These are phyloP conservation scores for Tephrocybe sp. DNA, from an alignment of 768 basidiomycete genomes.

Conservation along the genomic window DNA sequence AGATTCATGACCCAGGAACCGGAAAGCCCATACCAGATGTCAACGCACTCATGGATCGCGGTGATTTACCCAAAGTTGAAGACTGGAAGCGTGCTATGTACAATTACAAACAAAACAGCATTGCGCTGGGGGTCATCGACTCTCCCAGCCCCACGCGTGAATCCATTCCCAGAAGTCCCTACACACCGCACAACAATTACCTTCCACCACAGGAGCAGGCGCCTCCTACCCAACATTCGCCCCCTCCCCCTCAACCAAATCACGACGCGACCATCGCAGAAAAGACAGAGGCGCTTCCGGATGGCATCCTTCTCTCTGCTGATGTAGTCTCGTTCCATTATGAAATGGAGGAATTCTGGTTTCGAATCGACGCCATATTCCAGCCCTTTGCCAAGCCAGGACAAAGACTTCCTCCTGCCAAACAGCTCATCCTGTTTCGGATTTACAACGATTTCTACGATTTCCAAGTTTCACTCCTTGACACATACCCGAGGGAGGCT, in stretches of 20 bases:
- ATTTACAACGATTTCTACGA: constrained; percentile 99
- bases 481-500: constrained; percentile 88
- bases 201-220: constrained; percentile 19
- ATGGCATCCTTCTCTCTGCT: constrained; percentile 84
- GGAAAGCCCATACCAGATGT: constrained; percentile 78
- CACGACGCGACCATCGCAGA: constrained; percentile 36
- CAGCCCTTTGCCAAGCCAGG: constrained; percentile 75
- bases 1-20: constrained; percentile 91
- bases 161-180: constrained; percentile 46
- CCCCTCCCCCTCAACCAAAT: constrained; percentile 26
- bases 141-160: constrained; percentile 31
- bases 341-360: constrained; percentile 97
- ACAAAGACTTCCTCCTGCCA: constrained; percentile 62
- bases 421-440: constrained; percentile 86
- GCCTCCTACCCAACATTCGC: constrained; percentile 23
- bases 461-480: constrained; percentile 88
- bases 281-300: constrained; percentile 56
- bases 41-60: constrained; percentile 76
- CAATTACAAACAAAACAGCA: constrained; percentile 94
- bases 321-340: constrained; percentile 96
- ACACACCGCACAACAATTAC: constrained; percentile 22
- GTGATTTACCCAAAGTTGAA: constrained; percentile 93
- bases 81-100: constrained; percentile 98
- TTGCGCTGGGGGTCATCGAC: constrained; percentile 91
- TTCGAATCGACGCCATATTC: constrained; percentile 87